Conservation (phyloP, 148 eudicot genomes). For the Nepenthes mirabilis region DNA sequence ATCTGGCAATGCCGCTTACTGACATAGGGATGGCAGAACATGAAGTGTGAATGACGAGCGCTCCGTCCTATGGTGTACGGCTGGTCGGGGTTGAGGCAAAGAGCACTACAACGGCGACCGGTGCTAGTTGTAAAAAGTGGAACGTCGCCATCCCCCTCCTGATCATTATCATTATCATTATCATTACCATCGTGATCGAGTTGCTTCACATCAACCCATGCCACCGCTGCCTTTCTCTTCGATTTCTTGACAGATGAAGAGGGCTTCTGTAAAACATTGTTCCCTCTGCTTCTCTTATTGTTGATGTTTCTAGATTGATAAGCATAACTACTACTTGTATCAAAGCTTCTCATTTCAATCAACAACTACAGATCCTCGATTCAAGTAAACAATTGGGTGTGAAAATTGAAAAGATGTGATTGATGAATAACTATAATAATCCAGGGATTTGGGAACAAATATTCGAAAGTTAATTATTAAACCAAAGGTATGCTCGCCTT, state of each 20-base stretch:
- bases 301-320: not conserved
- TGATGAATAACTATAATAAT: no score
- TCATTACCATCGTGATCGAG: constrained; percentile 5
- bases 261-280: not conserved
- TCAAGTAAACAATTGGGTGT: not conserved
- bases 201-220: constrained; percentile 20
- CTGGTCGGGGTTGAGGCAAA: constrained; percentile 28
- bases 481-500: no score
- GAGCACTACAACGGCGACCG: constrained; percentile 6
- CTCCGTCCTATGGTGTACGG: constrained; percentile 59
- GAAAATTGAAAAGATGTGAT: not conserved
- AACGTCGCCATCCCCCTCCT: not conserved
- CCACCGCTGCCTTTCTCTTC: constrained; percentile 5
- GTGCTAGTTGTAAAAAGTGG: constrained; percentile 21
- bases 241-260: constrained; percentile 7
- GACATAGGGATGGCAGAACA: constrained; percentile 42
- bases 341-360: constrained; percentile 2
- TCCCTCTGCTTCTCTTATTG: constrained; percentile 7
- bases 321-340: not conserved
- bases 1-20: constrained; percentile 70
- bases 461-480: no score
- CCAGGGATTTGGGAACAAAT: no score
- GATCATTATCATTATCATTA: not conserved
- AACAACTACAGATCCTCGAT: not conserved
- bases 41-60: constrained; percentile 23